A percentile compares a stretch with the other conserved stretches of the same genome.
Evolutionary conservation across 257 asterid species (phyloP).

Genomic region (Knoxia roxburghii): DNA sequence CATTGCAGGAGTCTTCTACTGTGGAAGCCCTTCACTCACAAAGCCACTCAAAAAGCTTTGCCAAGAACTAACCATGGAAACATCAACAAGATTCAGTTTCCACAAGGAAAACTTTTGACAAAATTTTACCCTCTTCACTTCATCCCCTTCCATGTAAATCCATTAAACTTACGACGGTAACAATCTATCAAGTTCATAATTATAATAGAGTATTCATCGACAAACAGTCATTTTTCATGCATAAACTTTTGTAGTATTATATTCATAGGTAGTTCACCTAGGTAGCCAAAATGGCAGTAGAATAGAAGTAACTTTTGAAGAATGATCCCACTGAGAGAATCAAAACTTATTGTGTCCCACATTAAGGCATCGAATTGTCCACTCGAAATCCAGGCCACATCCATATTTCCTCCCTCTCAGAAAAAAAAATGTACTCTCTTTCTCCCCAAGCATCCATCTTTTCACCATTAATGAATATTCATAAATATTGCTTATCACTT

Average conservation of each 20-base stretch:
- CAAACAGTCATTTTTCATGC: no score
- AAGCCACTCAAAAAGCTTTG: slow-evolving; percentile 52
- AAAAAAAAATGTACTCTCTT: slow-evolving; percentile 4
- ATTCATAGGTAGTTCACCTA: no score
- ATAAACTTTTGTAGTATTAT: no score
- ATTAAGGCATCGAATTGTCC: slow-evolving; percentile 6
- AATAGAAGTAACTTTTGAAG: slow-evolving; percentile 2
- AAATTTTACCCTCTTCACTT: background rate
- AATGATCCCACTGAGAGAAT: slow-evolving; percentile 2
- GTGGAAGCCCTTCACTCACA: slow-evolving; percentile 69
- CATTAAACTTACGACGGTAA: no score
- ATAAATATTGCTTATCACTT: no score
- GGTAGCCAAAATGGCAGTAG: background rate
- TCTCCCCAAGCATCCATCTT: slow-evolving; percentile 13
- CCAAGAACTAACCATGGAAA: slow-evolving; percentile 60
- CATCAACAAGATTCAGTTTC: slow-evolving; percentile 69
- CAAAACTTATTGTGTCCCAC: background rate
- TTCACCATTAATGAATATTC: slow-evolving; percentile 8
- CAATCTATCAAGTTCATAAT: no score
- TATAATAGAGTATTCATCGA: no score
- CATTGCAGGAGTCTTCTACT: slow-evolving; percentile 91
- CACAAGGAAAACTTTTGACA: slow-evolving; percentile 91
- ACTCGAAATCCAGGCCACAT: slow-evolving; percentile 8
- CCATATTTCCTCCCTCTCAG: slow-evolving; percentile 5
- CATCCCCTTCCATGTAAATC: background rate